Percentiles rank a stretch among this genome's conserved stretches.
These are phyloP conservation scores for Lachnellula suecica DNA, from an alignment of 2,329 filamentous ascomycete genomes.

Conservation along the genomic window DNA sequence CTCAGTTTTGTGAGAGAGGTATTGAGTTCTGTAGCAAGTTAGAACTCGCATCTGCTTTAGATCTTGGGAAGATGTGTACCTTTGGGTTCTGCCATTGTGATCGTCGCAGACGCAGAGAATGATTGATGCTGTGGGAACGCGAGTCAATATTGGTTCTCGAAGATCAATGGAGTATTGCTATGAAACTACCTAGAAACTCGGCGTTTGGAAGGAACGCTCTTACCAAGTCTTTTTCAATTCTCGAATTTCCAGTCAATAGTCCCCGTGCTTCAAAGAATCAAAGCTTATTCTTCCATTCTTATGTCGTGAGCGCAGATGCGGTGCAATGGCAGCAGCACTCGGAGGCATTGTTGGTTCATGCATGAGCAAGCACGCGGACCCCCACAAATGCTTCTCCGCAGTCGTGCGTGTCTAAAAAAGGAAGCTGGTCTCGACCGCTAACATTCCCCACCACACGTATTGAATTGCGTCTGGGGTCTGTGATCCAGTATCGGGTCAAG, in stretches of 20 bases:
- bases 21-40: constrained; percentile 24
- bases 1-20: constrained; percentile 28
- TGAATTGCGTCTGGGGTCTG: background rate
- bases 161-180: no score
- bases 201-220: no score
- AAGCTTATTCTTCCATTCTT: no score
- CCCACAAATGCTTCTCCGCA: no score
- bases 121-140: background rate
- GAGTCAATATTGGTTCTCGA: background rate
- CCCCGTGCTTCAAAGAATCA: no score
- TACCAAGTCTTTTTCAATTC: no score
- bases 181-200: no score
- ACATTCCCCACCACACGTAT: background rate
- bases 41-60: no score
- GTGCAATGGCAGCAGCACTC: background rate
- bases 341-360: background rate
- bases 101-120: background rate
- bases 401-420: no score
- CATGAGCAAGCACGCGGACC: background rate
- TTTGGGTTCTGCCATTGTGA: constrained; percentile 22
- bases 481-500: no score
- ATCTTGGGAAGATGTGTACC: constrained; percentile 8
- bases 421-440: no score
- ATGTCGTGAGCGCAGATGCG: background rate
- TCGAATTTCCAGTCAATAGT: no score